phyloP scores from a whole-genome alignment of 805 yeast species.

The Clavispora fructus region DNA sequence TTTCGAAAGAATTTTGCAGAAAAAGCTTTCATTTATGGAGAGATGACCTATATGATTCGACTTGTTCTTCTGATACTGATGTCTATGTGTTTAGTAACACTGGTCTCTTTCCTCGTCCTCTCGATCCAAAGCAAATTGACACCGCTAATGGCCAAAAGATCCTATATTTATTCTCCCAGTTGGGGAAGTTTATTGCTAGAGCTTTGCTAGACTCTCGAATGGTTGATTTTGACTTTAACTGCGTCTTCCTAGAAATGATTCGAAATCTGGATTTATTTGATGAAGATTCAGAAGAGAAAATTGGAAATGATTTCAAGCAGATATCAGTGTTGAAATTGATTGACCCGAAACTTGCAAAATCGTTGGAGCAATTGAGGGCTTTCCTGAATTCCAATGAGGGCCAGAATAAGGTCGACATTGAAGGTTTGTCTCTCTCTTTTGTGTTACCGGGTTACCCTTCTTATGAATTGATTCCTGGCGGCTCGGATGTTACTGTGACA shows the following conservation, averaged over 20 bases:
- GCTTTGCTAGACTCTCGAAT: slow-evolving; percentile 84
- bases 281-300: neutral
- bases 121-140: slow-evolving; percentile 21
- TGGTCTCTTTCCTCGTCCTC: slow-evolving; percentile 76
- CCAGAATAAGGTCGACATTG: slow-evolving; percentile 30
- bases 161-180: slow-evolving; percentile 50
- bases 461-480: slow-evolving; percentile 53
- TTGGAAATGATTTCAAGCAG: neutral
- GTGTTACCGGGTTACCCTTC: slow-evolving; percentile 73
- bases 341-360: slow-evolving; percentile 55
- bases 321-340: slow-evolving; percentile 23
- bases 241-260: slow-evolving; percentile 61
- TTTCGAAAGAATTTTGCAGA: slow-evolving; percentile 67
- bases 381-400: slow-evolving; percentile 24
- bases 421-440: slow-evolving; percentile 57
- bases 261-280: neutral
- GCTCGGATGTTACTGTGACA: slow-evolving; percentile 46
- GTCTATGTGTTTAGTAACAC: slow-evolving; percentile 36
- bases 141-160: slow-evolving; percentile 36
- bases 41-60: slow-evolving; percentile 16
- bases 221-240: slow-evolving; percentile 74
- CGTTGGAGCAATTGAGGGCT: slow-evolving; percentile 47
- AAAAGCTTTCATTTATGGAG: slow-evolving; percentile 69
- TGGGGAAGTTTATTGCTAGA: slow-evolving; percentile 84
- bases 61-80: slow-evolving; percentile 5